These are phyloP conservation scores for Suhomyces guaymorum DNA, from an alignment of 1,139 yeast species.

Conservation along the genomic window DNA sequence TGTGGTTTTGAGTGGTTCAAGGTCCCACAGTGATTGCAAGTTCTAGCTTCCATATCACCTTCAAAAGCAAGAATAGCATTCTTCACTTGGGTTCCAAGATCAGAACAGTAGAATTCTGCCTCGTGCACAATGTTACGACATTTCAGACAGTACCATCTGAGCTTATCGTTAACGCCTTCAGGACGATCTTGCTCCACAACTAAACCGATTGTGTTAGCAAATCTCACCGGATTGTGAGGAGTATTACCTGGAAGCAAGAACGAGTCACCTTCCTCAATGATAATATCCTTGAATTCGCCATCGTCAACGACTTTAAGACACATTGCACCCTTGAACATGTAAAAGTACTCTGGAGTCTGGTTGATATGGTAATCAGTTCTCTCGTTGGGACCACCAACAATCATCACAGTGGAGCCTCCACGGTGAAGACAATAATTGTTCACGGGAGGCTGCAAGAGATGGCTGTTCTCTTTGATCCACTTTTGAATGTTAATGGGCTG, in stretches of 20 bases:
- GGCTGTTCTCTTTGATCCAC: slow-evolving; percentile 79
- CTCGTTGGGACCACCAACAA: slow-evolving; percentile 93
- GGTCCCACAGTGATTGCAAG: slow-evolving; percentile 76
- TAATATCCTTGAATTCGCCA: slow-evolving; percentile 72
- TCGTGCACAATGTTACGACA: slow-evolving; percentile 71
- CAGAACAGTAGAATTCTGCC: slow-evolving; percentile 69
- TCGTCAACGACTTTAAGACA: slow-evolving; percentile 82
- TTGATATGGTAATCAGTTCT: slow-evolving; percentile 92
- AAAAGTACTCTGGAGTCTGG: slow-evolving; percentile 93
- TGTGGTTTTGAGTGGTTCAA: slow-evolving; percentile 60
- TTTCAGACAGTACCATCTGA: slow-evolving; percentile 82
- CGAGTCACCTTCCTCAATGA: slow-evolving; percentile 83
- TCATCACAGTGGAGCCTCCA: slow-evolving; percentile 93
- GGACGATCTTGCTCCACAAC: slow-evolving; percentile 97
- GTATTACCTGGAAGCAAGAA: slow-evolving; percentile 79
- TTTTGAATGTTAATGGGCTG: slow-evolving; percentile 72
- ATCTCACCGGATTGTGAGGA: slow-evolving; percentile 91
- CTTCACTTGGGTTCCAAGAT: slow-evolving; percentile 89
- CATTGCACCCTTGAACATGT: slow-evolving; percentile 85
- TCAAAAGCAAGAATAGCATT: slow-evolving; percentile 77
- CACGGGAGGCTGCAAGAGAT: slow-evolving; percentile 85
- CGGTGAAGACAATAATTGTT: slow-evolving; percentile 87
- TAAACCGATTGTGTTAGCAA: slow-evolving; percentile 80
- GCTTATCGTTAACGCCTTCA: slow-evolving; percentile 59
- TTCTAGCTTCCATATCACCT: slow-evolving; percentile 58